A percentile compares a stretch with the other conserved stretches of the same genome.
These are phyloP conservation scores for Pythium grandisporangium DNA, from an alignment of 352 stramenopile species.

Conservation along the genomic window DNA sequence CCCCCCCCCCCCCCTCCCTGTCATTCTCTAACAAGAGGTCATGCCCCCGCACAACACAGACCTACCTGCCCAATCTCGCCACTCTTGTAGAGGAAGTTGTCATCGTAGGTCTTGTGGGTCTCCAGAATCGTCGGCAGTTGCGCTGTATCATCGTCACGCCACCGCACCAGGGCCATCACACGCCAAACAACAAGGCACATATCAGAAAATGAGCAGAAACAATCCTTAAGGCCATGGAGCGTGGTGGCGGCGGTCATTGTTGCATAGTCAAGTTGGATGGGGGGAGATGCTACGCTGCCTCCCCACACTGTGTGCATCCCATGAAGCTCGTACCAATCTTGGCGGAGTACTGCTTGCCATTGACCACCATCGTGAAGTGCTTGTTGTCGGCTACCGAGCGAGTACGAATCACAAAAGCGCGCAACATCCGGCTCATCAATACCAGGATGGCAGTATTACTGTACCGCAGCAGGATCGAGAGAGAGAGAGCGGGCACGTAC, in stretches of 20 bases:
- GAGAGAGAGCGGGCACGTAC: slow-evolving; percentile 20
- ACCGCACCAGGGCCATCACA: no score
- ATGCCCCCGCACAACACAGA: not conserved
- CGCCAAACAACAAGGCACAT: no score
- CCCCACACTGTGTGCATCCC: slow-evolving; percentile 1
- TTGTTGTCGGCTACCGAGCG: slow-evolving; percentile 87
- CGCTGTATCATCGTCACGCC: no score
- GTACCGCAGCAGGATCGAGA: not conserved
- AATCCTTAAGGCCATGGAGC: no score
- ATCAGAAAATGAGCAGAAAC: no score
- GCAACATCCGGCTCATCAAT: not conserved
- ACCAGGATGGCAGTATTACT: no score
- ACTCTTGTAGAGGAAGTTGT: slow-evolving; percentile 87
- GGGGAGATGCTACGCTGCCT: no score
- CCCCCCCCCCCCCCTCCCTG: not conserved
- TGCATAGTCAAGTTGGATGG: no score
- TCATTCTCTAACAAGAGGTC: slow-evolving; percentile 12
- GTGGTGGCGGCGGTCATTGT: no score
- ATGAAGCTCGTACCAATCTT: slow-evolving; percentile 49
- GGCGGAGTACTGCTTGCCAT: slow-evolving; percentile 64
- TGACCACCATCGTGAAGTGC: slow-evolving; percentile 71
- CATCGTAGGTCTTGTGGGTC: slow-evolving; percentile 87
- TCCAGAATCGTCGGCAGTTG: slow-evolving; percentile 80
- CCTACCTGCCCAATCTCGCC: slow-evolving; percentile 76
- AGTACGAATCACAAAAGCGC: slow-evolving; percentile 1